phyloP scores from a whole-genome alignment of 2,329 filamentous ascomycete species.

The Microdochium nivale region DNA sequence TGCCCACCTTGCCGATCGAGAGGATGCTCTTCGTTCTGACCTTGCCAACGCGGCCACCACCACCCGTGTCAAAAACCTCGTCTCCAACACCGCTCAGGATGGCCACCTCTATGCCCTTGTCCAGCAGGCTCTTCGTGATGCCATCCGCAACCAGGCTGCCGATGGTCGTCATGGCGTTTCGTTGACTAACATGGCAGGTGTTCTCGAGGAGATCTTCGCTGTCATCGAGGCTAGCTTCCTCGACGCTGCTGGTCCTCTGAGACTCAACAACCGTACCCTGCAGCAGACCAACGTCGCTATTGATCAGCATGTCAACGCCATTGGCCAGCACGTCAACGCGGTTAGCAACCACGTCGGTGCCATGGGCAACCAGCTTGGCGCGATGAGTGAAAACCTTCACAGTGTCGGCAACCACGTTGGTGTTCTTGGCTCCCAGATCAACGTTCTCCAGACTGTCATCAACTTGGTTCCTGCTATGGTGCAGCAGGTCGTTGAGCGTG shows the following conservation, averaged over 20 bases:
- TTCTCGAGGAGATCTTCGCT: conserved; percentile 13
- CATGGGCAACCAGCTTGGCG: conserved; percentile 14
- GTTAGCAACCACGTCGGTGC: conserved; percentile 12
- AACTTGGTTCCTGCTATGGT: conserved; percentile 17
- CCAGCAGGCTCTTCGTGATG: conserved; percentile 15
- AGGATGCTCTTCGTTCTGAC: too few species aligned
- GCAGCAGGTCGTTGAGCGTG: conserved; percentile 5
- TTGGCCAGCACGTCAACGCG: conserved; percentile 6
- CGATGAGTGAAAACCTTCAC: conserved; percentile 13
- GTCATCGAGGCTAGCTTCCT: conserved; percentile 13
- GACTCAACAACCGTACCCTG: conserved; percentile 4
- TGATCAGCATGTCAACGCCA: conserved; percentile 13
- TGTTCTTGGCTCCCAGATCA: conserved; percentile 7
- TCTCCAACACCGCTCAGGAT: conserved; percentile 15
- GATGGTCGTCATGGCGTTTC: conserved; percentile 9
- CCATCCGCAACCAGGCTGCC: conserved; percentile 29
- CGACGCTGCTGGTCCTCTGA: conserved; percentile 7
- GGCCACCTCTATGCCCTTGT: conserved; percentile 15
- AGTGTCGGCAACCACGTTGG: conserved; percentile 16
- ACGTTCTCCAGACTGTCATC: conserved; percentile 13
- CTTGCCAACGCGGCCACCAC: neutral
- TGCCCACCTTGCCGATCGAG: too few species aligned
- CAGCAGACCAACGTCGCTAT: conserved; percentile 14
- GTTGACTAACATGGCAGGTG: conserved; percentile 9
- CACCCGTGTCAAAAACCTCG: conserved; percentile 10